Conservation (phyloP, 768 basidiomycete genomes). For the Trametes elegans region DNA sequence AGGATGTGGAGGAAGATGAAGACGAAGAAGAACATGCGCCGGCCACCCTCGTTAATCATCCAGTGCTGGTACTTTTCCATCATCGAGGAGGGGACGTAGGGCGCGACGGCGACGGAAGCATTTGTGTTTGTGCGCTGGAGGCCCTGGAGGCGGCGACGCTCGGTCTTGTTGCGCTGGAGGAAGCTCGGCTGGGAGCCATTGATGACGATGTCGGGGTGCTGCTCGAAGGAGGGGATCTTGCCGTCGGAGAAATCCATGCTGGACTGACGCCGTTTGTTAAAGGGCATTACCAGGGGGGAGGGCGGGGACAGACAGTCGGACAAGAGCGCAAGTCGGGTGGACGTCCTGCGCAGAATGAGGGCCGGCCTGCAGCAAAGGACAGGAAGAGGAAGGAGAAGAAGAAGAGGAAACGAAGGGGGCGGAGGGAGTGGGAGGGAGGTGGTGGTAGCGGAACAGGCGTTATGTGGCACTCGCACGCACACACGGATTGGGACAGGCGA, state of each 20-base stretch:
- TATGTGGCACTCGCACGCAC: conserved; percentile 14
- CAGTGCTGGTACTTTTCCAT: conserved; percentile 61
- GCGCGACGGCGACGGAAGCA: conserved; percentile 26
- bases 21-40: conserved; percentile 70
- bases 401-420: no score
- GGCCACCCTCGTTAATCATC: conserved; percentile 93
- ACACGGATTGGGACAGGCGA: neutral
- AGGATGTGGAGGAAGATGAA: conserved; percentile 83
- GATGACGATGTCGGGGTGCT: conserved; percentile 43
- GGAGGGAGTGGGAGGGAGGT: conserved; percentile 16
- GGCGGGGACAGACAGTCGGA: conserved; percentile 3
- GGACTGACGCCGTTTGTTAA: conserved; percentile 46
- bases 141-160: conserved; percentile 80
- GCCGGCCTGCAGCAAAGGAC: conserved; percentile 44
- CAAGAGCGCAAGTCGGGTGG: conserved; percentile 20
- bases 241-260: conserved; percentile 70
- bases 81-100: conserved; percentile 39
- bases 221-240: conserved; percentile 42
- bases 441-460: conserved; percentile 16
- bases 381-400: conserved; percentile 17
- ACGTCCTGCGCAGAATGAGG: conserved; percentile 36
- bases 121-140: conserved; percentile 63
- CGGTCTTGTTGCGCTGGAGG: conserved; percentile 83
- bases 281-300: conserved; percentile 27
- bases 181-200: conserved; percentile 38